Conservation (phyloP, 352 stramenopile genomes). For the Globisporangium okanoganense region DNA sequence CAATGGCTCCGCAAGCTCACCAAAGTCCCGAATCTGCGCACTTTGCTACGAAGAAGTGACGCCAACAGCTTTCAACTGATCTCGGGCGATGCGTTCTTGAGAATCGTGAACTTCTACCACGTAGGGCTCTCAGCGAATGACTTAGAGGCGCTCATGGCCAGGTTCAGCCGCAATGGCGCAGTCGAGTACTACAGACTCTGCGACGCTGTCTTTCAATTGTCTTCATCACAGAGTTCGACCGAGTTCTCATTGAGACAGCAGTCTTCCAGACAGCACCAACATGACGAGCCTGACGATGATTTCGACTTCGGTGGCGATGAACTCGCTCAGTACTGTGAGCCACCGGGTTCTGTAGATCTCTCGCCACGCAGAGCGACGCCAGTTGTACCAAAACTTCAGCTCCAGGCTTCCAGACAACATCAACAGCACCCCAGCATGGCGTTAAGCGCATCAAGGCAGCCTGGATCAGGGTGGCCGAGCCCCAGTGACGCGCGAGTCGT, state of each 20-base stretch:
- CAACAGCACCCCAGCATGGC: not conserved
- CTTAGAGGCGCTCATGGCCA: slow-evolving; percentile 24
- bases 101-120: slow-evolving; percentile 22
- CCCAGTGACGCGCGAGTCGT: slow-evolving; percentile 29
- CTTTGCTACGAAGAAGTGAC: slow-evolving; percentile 16
- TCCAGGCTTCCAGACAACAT: not conserved
- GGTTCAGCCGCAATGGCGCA: slow-evolving; percentile 28
- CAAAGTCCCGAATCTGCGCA: slow-evolving; percentile 24
- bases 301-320: slow-evolving; percentile 9
- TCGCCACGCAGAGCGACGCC: slow-evolving; percentile 1
- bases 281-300: slow-evolving; percentile 5
- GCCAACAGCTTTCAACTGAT: not conserved
- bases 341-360: not conserved
- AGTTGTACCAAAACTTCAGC: not conserved
- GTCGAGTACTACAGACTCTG: slow-evolving; percentile 35
- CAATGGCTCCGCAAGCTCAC: slow-evolving; percentile 24
- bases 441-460: not conserved
- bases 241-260: not conserved
- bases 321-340: slow-evolving; percentile 12
- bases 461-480: not conserved
- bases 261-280: not conserved
- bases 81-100: slow-evolving; percentile 25
- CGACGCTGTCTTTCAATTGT: slow-evolving; percentile 33
- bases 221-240: not conserved
- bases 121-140: slow-evolving; percentile 26